These are phyloP conservation scores for Prunus salicina DNA, from an alignment of 306 rosid genomes.

Conservation along the genomic window DNA sequence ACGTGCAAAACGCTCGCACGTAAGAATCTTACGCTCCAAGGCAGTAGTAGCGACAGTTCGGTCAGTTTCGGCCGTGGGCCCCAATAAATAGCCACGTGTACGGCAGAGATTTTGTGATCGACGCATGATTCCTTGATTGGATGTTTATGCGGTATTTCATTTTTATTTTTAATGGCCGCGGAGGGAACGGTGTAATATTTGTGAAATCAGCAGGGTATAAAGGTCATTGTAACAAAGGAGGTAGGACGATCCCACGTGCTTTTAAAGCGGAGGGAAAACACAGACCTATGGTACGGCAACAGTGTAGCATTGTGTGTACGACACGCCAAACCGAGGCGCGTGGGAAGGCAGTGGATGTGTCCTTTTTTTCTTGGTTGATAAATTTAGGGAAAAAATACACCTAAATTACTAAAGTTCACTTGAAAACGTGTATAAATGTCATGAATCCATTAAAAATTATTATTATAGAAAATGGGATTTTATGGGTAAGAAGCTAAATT, in stretches of 20 bases:
- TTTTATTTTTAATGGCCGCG: not conserved
- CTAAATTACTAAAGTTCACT: not conserved
- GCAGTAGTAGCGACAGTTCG: not conserved
- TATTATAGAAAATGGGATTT: not conserved
- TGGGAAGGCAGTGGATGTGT: not conserved
- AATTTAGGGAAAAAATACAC: not conserved
- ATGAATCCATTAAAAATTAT: not conserved
- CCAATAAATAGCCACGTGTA: not conserved
- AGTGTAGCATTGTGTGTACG: not conserved
- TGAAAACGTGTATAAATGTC: not conserved
- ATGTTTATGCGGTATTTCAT: not conserved
- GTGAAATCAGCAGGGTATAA: not conserved
- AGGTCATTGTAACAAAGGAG: not conserved
- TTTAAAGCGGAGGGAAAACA: not conserved
- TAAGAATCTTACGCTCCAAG: constrained; percentile 16
- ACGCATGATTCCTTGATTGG: not conserved
- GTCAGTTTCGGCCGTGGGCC: constrained; percentile 2
- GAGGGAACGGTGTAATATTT: not conserved
- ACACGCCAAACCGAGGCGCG: not conserved
- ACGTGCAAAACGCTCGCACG: constrained; percentile 25
- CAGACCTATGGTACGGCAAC: not conserved
- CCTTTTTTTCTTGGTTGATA: not conserved
- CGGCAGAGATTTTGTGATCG: not conserved
- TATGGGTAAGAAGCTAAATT: not conserved
- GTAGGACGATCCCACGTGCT: constrained; percentile 9